Conservation (phyloP, 2,329 filamentous ascomycete species). For the Claviceps pusilla region DNA sequence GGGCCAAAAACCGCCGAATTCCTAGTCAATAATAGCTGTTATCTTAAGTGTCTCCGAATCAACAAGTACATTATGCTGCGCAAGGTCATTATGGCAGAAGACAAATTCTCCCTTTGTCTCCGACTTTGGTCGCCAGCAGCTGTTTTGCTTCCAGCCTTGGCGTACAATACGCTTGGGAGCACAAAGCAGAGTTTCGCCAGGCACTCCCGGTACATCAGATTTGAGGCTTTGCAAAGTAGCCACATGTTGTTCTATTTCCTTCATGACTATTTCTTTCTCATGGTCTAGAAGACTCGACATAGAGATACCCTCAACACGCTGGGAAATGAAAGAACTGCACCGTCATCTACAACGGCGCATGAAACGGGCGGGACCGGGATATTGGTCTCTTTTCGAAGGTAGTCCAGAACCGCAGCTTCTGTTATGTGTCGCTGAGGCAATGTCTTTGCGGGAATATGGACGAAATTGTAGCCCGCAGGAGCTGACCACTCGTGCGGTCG, state of each 20-base stretch:
- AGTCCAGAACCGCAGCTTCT: neutral
- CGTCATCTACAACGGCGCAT: conserved; percentile 6
- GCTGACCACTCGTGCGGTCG: too few species aligned
- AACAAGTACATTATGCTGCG: conserved; percentile 7
- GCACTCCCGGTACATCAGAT: conserved; percentile 6
- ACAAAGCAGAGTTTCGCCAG: conserved; percentile 5
- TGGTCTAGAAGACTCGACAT: conserved; percentile 1
- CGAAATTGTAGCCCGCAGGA: too few species aligned
- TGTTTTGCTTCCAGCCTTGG: too few species aligned
- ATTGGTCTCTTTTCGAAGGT: conserved; percentile 4
- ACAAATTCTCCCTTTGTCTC: conserved; percentile 5
- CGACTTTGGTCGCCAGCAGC: neutral
- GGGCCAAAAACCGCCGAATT: conserved; percentile 9
- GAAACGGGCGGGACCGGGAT: conserved; percentile 3
- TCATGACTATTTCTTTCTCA: conserved; percentile 2
- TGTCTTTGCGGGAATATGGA: too few species aligned
- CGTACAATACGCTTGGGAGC: neutral
- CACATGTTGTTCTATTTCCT: conserved; percentile 1
- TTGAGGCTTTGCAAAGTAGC: neutral
- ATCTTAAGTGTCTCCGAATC: conserved; percentile 15
- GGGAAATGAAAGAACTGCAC: conserved; percentile 3
- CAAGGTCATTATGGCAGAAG: conserved; percentile 7
- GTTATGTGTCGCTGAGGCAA: neutral
- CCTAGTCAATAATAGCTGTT: conserved; percentile 20
- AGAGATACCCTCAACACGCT: conserved; percentile 3